Percentiles rank a stretch among this genome's conserved stretches.
These are phyloP conservation scores for Scheffersomyces titani DNA, from an alignment of 1,139 yeast genomes.

Conservation along the genomic window DNA sequence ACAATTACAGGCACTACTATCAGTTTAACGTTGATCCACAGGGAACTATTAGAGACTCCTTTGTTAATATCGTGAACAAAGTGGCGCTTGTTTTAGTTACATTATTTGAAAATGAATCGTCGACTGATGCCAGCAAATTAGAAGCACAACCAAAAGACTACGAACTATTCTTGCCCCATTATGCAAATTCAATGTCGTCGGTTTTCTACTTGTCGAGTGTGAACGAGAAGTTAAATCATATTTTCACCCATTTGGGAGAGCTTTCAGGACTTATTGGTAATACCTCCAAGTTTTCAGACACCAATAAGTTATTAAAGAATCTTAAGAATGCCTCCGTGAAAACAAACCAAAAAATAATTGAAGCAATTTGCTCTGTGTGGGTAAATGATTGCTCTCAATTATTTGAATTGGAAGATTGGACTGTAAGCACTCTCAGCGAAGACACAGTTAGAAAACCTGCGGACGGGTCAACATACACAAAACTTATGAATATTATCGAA, in stretches of 20 bases:
- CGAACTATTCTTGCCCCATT: slow-evolving; percentile 40
- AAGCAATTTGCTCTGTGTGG: slow-evolving; percentile 50
- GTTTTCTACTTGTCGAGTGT: slow-evolving; percentile 37
- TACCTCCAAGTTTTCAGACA: slow-evolving; percentile 31
- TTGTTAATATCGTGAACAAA: slow-evolving; percentile 27
- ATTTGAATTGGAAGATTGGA: slow-evolving; percentile 48
- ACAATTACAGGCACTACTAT: slow-evolving; percentile 39
- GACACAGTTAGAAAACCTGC: slow-evolving; percentile 8
- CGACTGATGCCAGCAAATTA: slow-evolving; percentile 30
- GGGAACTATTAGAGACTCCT: slow-evolving; percentile 30
- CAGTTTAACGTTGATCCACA: slow-evolving; percentile 29
- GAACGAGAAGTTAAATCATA: slow-evolving; percentile 28
- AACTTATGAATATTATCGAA: slow-evolving; percentile 45
- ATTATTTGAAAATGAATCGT: slow-evolving; percentile 33
- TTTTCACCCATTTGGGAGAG: slow-evolving; percentile 37
- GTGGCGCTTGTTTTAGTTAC: slow-evolving; percentile 28
- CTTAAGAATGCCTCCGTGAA: slow-evolving; percentile 33
- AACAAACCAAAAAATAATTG: slow-evolving; percentile 42
- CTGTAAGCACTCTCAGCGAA: slow-evolving; percentile 17
- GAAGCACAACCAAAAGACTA: slow-evolving; percentile 41
- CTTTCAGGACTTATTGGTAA: slow-evolving; percentile 38
- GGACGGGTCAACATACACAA: slow-evolving; percentile 30
- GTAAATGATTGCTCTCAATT: slow-evolving; percentile 51
- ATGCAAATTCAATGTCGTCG: slow-evolving; percentile 45
- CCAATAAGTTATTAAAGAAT: slow-evolving; percentile 38